Conservation (phyloP, 176 grass and related monocot species). For the Oryza officinalis region DNA sequence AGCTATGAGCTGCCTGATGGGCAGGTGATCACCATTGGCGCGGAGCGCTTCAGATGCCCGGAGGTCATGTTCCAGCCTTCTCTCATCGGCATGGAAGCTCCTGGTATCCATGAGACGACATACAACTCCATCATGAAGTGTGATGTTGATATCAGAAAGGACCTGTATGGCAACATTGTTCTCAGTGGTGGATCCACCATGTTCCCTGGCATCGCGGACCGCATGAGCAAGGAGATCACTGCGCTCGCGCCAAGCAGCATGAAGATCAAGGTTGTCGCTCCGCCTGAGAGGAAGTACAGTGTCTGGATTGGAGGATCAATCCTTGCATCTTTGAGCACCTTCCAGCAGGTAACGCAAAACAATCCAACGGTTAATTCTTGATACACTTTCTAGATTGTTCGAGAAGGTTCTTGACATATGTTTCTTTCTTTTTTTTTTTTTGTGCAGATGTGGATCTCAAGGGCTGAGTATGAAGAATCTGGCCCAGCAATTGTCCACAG, state of each 20-base stretch:
- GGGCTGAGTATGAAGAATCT: conserved; percentile 75
- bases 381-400: not conserved
- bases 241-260: conserved; percentile 85
- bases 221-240: conserved; percentile 89
- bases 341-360: conserved; percentile 66
- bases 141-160: conserved; percentile 84
- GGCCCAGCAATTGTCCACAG: conserved; percentile 85
- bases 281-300: conserved; percentile 88
- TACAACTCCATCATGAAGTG: conserved; percentile 95
- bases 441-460: conserved; percentile 88
- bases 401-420: conserved; percentile 22
- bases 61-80: conserved; percentile 97
- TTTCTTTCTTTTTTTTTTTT: conserved; percentile 10
- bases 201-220: conserved; percentile 81
- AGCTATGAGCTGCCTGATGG: conserved; percentile 86
- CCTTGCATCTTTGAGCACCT: conserved; percentile 85
- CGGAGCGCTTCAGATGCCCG: conserved; percentile 87
- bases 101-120: conserved; percentile 79
- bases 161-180: conserved; percentile 84
- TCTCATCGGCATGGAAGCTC: conserved; percentile 79
- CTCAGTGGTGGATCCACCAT: conserved; percentile 90
- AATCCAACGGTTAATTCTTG: not conserved
- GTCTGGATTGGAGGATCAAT: conserved; percentile 90
- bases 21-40: conserved; percentile 80
- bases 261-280: conserved; percentile 89